A percentile compares a stretch with the other conserved stretches of the same genome.
phyloP scores from a whole-genome alignment of 2,329 filamentous ascomycete species.

The Allantophomopsis cytisporea region DNA sequence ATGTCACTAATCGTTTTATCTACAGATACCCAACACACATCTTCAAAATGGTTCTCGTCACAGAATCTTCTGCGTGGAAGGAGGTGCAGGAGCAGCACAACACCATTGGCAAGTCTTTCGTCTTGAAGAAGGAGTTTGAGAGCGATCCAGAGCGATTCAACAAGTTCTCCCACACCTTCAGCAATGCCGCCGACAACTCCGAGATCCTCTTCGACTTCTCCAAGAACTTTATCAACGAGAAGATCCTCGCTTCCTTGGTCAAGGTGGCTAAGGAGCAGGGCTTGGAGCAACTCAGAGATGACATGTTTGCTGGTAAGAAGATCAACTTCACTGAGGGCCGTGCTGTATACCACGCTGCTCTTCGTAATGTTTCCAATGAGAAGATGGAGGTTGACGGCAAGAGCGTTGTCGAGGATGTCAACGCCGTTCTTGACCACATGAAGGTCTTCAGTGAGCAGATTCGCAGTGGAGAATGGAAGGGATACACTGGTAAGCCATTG shows the following conservation, averaged over 20 bases:
- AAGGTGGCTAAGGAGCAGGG: constrained; percentile 86
- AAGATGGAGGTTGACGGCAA: constrained; percentile 75
- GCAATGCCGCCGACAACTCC: constrained; percentile 60
- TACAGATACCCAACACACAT: too few relatives aligned
- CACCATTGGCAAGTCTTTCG: constrained; percentile 73
- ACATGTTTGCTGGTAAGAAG: constrained; percentile 94
- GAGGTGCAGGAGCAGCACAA: constrained; percentile 85
- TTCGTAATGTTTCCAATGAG: constrained; percentile 81
- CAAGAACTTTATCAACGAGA: constrained; percentile 95
- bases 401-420: constrained; percentile 89
- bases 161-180: constrained; percentile 80
- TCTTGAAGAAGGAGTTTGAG: constrained; percentile 86
- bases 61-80: constrained; percentile 75
- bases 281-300: constrained; percentile 86
- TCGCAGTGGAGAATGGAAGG: constrained; percentile 91
- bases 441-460: constrained; percentile 96
- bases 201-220: constrained; percentile 97
- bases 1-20: too few relatives aligned
- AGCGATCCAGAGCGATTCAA: constrained; percentile 79
- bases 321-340: constrained; percentile 99
- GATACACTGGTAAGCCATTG: constrained; percentile 93
- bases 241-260: constrained; percentile 75
- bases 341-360: constrained; percentile 88
- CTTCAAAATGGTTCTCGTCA: constrained; percentile 60
- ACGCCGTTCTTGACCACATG: constrained; percentile 88